Evolutionary conservation across 2,329 filamentous ascomycete genomes (phyloP).

Genomic region (Geosmithia morbida): DNA sequence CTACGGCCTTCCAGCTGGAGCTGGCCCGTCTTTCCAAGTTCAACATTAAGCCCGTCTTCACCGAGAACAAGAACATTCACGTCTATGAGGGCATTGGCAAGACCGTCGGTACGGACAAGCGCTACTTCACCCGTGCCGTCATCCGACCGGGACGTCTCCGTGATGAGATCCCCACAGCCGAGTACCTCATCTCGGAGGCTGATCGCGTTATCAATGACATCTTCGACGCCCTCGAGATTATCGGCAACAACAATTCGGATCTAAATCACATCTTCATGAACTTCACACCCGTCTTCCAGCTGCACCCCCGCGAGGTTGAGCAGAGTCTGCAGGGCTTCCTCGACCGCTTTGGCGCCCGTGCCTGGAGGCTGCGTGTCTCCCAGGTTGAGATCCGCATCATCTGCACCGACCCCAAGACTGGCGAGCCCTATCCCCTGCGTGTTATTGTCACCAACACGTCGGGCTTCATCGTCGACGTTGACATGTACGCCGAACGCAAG

Average conservation of each 20-base stretch:
- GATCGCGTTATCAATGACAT: constrained; percentile 97
- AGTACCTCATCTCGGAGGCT: constrained; percentile 95
- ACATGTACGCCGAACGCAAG: constrained; percentile 95
- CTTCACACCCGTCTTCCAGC: constrained; percentile 92
- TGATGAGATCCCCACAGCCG: constrained; percentile 95
- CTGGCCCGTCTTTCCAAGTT: constrained; percentile 89
- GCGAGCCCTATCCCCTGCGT: constrained; percentile 78
- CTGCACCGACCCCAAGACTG: constrained; percentile 79
- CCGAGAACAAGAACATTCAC: constrained; percentile 97
- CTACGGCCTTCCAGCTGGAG: constrained; percentile 96
- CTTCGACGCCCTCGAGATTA: constrained; percentile 92
- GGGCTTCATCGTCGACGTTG: constrained; percentile 92
- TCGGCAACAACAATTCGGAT: constrained; percentile 98
- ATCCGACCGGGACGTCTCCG: constrained; percentile 87
- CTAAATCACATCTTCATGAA: constrained; percentile 99
- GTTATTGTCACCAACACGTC: constrained; percentile 98
- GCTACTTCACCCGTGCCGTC: constrained; percentile 94
- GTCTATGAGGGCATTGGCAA: constrained; percentile 96
- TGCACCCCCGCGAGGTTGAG: constrained; percentile 80
- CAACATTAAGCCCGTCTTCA: constrained; percentile 96
- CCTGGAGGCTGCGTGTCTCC: constrained; percentile 91
- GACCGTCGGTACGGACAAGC: constrained; percentile 88
- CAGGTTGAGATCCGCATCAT: constrained; percentile 97
- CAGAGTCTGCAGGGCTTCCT: constrained; percentile 88
- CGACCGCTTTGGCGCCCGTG: constrained; percentile 87